Evolutionary conservation across 768 basidiomycete species (phyloP), one percentile per base, ranked within the genome.

Genomic region (Boletus huronensis): DNA sequence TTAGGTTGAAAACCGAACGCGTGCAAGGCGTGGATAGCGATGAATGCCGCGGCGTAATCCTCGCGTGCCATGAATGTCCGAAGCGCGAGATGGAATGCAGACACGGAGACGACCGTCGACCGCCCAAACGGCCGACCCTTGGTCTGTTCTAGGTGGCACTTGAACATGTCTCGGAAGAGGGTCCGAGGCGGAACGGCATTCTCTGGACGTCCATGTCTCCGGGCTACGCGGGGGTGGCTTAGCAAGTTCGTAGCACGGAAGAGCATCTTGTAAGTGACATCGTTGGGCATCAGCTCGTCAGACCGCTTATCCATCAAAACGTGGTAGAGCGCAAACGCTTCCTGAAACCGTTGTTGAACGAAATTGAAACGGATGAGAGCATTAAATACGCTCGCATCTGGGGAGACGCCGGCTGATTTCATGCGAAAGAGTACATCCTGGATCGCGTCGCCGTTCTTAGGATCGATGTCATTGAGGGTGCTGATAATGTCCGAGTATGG

Each of bases 21-120:
- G 16, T 44, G 36, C 51, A 75, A 70, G 9, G 72, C 57, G 23
- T 65, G 68, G 9, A 83, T 53, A 17, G 67, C 67, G 43, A 78
- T 61, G 56, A 73, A 73, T 1, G 79, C 80, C 1, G 72, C 82
- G 14, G 77, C 65, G 53, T 80, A 83, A 65, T 83, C 83, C 4
- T 68, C 66, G 11, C 65, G 60, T 0, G 62, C 64, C 50, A 84
- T 64, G 58, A 82, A 80, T 0, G 74, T 68, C 19, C 75, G 74
- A 6, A 85, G 68, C 1, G 75, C 74, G 26, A 72, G 59, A 57
- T 75, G 75, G 35, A 82, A 61, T 1, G 78, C 65, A 31, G 66
- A 72, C 0, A 69, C 67, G 17, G 65, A 70, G 14, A 74, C 43
- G 9, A 70, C 50, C 9, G 72, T 63, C 0, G 69, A 69, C n/a